phyloP scores from a whole-genome alignment of 176 grass and related monocot species.

The Otatea glauca region DNA sequence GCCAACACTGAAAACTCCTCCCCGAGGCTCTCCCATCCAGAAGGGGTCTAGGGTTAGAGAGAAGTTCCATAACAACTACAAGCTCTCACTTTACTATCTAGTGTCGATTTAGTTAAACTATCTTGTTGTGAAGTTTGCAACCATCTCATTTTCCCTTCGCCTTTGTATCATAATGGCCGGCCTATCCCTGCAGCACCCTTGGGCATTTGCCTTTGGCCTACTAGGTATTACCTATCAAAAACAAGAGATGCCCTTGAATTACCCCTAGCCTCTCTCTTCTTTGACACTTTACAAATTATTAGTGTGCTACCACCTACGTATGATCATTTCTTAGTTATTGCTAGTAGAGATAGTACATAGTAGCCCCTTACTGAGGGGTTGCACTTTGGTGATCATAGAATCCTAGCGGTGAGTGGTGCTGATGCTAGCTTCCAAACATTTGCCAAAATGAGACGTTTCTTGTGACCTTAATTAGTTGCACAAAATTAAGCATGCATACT shows the following conservation, averaged over 20 bases:
- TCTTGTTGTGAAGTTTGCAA: constrained; percentile 15
- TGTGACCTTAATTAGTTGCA: not conserved
- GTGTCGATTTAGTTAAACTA: constrained; percentile 24
- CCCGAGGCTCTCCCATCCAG: constrained; percentile 42
- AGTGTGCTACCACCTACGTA: not conserved
- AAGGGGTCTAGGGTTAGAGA: constrained; percentile 42
- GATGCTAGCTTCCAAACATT: not conserved
- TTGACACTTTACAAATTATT: not conserved
- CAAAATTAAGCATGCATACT: not conserved
- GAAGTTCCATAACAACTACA: not conserved
- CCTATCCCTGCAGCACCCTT: constrained; percentile 63
- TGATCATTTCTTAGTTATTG: not conserved
- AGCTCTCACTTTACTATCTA: not conserved
- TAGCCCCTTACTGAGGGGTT: not conserved
- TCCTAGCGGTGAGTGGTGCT: not conserved
- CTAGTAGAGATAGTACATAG: not conserved
- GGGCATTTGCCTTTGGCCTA: constrained; percentile 70
- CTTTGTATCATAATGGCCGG: constrained; percentile 52
- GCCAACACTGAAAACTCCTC: constrained; percentile 38
- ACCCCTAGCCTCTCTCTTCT: not conserved
- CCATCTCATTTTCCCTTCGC: not conserved
- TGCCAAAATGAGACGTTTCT: not conserved
- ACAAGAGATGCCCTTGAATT: not conserved
- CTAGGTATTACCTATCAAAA: constrained; percentile 52
- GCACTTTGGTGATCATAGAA: not conserved